These are phyloP conservation scores for Trichophyton benhamiae DNA, from an alignment of 2,329 filamentous ascomycete genomes.

Conservation along the genomic window DNA sequence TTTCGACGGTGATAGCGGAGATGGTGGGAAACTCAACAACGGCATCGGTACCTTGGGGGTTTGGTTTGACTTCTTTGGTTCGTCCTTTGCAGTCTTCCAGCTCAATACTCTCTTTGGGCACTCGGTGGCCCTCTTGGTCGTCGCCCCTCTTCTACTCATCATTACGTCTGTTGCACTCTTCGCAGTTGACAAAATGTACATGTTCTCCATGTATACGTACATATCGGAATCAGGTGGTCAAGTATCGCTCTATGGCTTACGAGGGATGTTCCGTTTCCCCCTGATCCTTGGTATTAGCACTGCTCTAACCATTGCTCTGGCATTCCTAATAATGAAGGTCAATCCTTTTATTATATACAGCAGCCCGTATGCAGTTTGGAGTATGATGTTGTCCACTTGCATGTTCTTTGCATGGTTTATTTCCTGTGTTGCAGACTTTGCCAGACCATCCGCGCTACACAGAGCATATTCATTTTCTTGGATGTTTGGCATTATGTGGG, in stretches of 20 bases:
- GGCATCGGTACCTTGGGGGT: slow-evolving; percentile 59
- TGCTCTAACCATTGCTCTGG: slow-evolving; percentile 56
- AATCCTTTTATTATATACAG: slow-evolving; percentile 90
- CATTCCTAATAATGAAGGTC: slow-evolving; percentile 64
- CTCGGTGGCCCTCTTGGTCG: slow-evolving; percentile 70
- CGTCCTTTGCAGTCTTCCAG: slow-evolving; percentile 62
- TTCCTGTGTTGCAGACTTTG: slow-evolving; percentile 62
- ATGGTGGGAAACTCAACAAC: slow-evolving; percentile 51
- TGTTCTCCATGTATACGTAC: slow-evolving; percentile 58
- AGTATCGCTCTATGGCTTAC: slow-evolving; percentile 59
- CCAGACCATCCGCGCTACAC: slow-evolving; percentile 75
- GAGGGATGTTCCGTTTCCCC: slow-evolving; percentile 74
- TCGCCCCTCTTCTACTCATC: slow-evolving; percentile 61
- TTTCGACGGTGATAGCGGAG: slow-evolving; percentile 50
- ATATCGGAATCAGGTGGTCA: slow-evolving; percentile 49
- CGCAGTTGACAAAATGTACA: slow-evolving; percentile 71
- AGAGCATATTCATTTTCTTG: slow-evolving; percentile 70
- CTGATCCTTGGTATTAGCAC: slow-evolving; percentile 58
- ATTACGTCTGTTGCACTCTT: slow-evolving; percentile 56
- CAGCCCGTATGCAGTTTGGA: slow-evolving; percentile 76
- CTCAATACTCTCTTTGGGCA: slow-evolving; percentile 78
- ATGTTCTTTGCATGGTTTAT: slow-evolving; percentile 73
- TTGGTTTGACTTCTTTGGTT: slow-evolving; percentile 90
- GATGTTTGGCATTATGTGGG: slow-evolving; percentile 68
- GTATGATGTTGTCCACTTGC: slow-evolving; percentile 72